phyloP scores from a whole-genome alignment of 306 rosid genomes.

The Prinsepia uniflora region DNA sequence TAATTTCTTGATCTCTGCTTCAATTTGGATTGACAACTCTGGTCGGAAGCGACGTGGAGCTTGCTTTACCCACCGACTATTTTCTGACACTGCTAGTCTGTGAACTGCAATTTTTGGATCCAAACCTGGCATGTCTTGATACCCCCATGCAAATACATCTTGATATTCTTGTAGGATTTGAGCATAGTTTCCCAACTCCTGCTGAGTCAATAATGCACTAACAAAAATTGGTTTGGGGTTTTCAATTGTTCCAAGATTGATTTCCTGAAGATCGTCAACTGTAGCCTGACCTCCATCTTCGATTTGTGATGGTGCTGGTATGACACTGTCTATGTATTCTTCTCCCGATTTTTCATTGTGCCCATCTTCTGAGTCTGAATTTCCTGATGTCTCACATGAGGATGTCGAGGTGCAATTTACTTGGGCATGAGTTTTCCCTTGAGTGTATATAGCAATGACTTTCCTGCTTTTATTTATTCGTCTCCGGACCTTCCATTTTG shows the following conservation, averaged over 20 bases:
- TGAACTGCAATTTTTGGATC: neutral
- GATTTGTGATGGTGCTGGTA: neutral
- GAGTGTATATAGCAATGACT: too few relatives aligned
- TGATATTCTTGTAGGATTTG: neutral
- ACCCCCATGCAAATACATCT: neutral
- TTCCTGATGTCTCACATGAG: too few relatives aligned
- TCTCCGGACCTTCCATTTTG: too few relatives aligned
- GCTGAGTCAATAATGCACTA: neutral
- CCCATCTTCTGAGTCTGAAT: neutral
- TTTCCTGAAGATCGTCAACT: neutral
- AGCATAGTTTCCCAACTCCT: neutral
- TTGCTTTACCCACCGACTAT: neutral
- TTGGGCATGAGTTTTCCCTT: neutral
- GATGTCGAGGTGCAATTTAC: neutral
- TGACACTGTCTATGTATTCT: neutral
- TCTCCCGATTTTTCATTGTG: neutral
- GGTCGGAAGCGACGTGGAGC: neutral
- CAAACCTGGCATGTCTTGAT: neutral
- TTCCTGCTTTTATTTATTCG: too few relatives aligned
- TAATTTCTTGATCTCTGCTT: neutral
- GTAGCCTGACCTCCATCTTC: neutral
- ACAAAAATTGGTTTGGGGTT: neutral
- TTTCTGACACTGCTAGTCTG: neutral
- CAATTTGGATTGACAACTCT: neutral
- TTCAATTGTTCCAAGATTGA: neutral